phyloP scores from a whole-genome alignment of 179 eudicot genomes.

The Silene noctiflora region DNA sequence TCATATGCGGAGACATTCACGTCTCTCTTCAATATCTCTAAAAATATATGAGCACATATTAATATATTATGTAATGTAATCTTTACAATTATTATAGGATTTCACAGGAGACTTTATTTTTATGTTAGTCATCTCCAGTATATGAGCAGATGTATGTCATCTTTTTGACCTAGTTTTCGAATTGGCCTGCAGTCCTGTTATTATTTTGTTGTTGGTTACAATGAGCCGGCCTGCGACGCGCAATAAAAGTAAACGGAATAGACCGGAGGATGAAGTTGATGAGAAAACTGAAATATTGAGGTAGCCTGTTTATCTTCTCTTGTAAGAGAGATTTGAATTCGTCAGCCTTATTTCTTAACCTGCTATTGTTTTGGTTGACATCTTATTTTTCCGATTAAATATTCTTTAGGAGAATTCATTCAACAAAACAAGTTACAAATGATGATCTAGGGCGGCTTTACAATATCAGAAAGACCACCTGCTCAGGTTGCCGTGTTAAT shows the following conservation, averaged over 20 bases:
- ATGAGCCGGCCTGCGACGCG: slow-evolving; percentile 77
- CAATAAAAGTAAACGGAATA: slow-evolving; percentile 70
- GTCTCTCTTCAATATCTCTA: no score
- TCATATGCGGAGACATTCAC: no score
- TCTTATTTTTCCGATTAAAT: not conserved
- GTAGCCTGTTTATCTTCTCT: slow-evolving; percentile 25
- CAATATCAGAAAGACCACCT: slow-evolving; percentile 64
- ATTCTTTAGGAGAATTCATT: slow-evolving; percentile 65
- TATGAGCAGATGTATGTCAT: not conserved
- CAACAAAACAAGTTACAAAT: slow-evolving; percentile 49
- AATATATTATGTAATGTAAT: no score
- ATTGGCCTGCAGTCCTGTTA: slow-evolving; percentile 11
- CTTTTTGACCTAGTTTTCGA: not conserved
- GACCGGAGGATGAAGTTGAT: slow-evolving; percentile 58
- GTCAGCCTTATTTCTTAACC: not conserved
- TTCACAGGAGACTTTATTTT: no score
- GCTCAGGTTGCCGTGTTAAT: slow-evolving; percentile 92
- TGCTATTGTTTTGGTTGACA: not conserved
- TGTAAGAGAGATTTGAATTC: not conserved
- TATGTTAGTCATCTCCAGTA: not conserved
- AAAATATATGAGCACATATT: no score
- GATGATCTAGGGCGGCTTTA: slow-evolving; percentile 79
- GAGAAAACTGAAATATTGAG: slow-evolving; percentile 53
- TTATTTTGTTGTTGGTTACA: slow-evolving; percentile 25
- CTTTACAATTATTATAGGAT: no score